phyloP scores from a whole-genome alignment of 208 protist species.

The Leptomonas seymouri region DNA sequence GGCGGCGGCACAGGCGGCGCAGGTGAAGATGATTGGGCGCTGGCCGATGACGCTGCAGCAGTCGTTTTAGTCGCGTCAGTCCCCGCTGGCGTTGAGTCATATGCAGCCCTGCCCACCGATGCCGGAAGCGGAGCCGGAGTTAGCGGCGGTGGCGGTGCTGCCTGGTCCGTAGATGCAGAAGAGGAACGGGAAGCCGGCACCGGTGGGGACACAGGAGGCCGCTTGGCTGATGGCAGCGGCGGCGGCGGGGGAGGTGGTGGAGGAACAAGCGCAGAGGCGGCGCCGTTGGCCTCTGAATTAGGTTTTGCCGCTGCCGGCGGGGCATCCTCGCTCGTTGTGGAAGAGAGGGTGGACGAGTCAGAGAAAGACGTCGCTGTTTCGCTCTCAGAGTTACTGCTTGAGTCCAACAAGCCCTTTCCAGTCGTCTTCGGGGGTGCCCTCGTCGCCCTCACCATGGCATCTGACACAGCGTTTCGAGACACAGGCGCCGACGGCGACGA shows the following conservation, averaged over 20 bases:
- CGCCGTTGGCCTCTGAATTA: background rate
- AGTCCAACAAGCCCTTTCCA: constrained; percentile 5
- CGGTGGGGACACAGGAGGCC: background rate
- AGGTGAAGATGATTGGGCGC: constrained; percentile 3
- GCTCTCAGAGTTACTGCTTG: constrained; percentile 12
- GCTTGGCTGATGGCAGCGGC: background rate
- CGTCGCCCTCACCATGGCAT: constrained; percentile 1
- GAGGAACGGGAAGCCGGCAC: background rate
- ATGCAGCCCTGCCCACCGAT: background rate
- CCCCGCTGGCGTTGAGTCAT: background rate
- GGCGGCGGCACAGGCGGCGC: constrained; percentile 16
- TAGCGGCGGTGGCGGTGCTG: background rate
- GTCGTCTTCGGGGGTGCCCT: constrained; percentile 1
- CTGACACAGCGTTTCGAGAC: background rate
- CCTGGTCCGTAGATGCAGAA: background rate
- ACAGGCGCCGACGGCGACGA: background rate
- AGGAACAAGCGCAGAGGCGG: background rate
- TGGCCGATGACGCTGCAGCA: background rate
- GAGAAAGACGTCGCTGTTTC: background rate
- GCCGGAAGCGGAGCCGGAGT: background rate
- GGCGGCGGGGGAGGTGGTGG: background rate
- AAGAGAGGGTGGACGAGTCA: constrained; percentile 6
- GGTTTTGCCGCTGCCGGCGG: background rate
- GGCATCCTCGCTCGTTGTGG: constrained; percentile 1
- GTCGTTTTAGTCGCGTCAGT: background rate